These are phyloP conservation scores for Thalassiosira mediterranea DNA, from an alignment of 352 stramenopile genomes.

Conservation along the genomic window DNA sequence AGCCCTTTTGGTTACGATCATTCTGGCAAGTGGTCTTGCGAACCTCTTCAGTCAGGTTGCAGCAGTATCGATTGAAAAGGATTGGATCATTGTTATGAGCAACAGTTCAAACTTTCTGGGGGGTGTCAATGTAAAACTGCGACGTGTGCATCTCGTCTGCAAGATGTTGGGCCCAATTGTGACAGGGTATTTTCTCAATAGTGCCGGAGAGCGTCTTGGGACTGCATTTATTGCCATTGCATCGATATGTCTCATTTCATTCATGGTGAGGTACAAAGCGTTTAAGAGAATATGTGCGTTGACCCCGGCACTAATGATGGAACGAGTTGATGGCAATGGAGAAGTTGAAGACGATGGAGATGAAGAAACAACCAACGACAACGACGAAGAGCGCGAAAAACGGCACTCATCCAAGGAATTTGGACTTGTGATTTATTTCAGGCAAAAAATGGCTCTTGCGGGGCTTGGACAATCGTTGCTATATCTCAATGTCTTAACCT, in stretches of 20 bases:
- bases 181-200: constrained; percentile 4
- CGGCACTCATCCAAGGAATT: not conserved
- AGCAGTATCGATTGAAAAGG: constrained; percentile 6
- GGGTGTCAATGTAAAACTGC: constrained; percentile 2
- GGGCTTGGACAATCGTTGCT: constrained; percentile 4
- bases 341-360: not conserved
- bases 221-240: not conserved
- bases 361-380: not conserved
- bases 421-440: constrained; percentile 12
- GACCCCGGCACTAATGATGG: constrained; percentile 3
- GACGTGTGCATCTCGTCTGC: constrained; percentile 3
- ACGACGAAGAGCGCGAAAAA: constrained; percentile 1
- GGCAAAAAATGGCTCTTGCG: constrained; percentile 10
- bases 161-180: constrained; percentile 5
- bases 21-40: constrained; percentile 5
- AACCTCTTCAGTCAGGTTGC: not conserved
- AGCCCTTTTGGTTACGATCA: no score
- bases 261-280: constrained; percentile 13
- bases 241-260: not conserved
- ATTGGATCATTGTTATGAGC: constrained; percentile 14
- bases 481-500: constrained; percentile 13
- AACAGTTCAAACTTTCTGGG: not conserved
- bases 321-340: constrained; percentile 3
- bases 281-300: constrained; percentile 12
- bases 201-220: not conserved